phyloP scores from a whole-genome alignment of 2,329 filamentous ascomycete genomes.

The Exophiala sp. region DNA sequence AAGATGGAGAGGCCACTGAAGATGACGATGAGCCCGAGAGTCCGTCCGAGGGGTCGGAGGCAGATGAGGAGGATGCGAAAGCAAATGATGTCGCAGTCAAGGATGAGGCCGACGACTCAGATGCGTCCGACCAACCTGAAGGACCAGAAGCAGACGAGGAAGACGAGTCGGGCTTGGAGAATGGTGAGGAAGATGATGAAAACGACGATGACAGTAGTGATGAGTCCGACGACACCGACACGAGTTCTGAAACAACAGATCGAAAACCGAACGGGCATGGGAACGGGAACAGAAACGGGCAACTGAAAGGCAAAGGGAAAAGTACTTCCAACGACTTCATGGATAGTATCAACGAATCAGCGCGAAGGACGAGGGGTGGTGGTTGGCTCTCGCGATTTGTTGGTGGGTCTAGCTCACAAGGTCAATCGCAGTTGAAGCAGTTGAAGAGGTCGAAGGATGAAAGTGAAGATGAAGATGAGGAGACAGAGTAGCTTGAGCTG shows the following conservation, averaged over 20 bases:
- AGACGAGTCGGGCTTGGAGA: not conserved
- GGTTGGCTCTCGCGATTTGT: not conserved
- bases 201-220: too few relatives aligned
- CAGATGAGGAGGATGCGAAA: too few relatives aligned
- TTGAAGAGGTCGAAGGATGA: not conserved
- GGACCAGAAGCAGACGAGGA: too few relatives aligned
- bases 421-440: too few relatives aligned
- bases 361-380: conserved; percentile 7
- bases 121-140: too few relatives aligned
- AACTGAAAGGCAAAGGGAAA: not conserved
- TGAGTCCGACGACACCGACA: too few relatives aligned
- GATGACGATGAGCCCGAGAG: not conserved
- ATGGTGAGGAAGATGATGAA: too few relatives aligned
- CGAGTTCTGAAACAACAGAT: not conserved
- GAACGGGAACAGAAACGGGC: not conserved
- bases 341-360: conserved; percentile 19
- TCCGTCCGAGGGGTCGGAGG: not conserved
- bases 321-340: conserved; percentile 10
- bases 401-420: too few relatives aligned
- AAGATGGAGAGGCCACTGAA: not conserved
- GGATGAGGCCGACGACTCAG: too few relatives aligned
- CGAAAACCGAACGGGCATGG: not conserved
- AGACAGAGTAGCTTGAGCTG: not conserved
- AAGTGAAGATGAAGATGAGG: not conserved
- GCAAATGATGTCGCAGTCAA: too few relatives aligned